Conservation (phyloP, 495 filamentous ascomycete genomes). For the Xylaria grammica region DNA sequence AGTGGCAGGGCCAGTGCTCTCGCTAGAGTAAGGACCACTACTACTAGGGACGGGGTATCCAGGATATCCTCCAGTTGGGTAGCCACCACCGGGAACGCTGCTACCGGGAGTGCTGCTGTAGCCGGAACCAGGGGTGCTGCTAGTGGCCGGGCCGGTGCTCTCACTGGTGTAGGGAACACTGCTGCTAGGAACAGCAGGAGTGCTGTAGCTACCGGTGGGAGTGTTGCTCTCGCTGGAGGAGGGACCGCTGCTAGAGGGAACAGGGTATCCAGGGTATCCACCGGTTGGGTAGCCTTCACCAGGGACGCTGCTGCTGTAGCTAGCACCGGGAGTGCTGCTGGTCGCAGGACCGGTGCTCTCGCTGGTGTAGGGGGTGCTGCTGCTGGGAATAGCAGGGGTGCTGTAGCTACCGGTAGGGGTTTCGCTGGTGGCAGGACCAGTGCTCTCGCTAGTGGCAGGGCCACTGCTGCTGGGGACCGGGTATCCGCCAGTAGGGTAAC, state of each 20-base stretch:
- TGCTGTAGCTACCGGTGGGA: neutral
- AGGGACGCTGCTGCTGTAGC: conserved; percentile 2
- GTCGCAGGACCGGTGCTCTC: neutral
- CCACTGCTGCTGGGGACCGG: neutral
- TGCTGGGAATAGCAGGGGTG: neutral
- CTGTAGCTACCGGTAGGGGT: neutral
- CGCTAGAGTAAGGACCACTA: neutral
- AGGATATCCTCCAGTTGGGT: neutral
- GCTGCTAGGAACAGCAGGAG: neutral
- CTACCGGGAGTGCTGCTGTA: conserved; percentile 4
- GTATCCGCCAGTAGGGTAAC: neutral
- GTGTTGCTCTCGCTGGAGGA: neutral
- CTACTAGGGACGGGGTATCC: neutral
- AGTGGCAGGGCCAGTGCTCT: neutral
- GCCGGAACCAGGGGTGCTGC: neutral
- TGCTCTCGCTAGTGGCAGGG: neutral
- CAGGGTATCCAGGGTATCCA: conserved; percentile 4
- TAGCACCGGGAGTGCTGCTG: neutral
- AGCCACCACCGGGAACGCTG: neutral
- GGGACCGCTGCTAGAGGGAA: neutral
- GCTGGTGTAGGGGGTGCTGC: neutral
- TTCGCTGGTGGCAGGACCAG: neutral
- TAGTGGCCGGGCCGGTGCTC: neutral
- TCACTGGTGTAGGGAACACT: neutral
- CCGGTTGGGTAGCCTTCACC: conserved; percentile 6